Base-by-base conservation (phyloP, 306 rosid genomes). In the Cucumis cinereus region DNA sequence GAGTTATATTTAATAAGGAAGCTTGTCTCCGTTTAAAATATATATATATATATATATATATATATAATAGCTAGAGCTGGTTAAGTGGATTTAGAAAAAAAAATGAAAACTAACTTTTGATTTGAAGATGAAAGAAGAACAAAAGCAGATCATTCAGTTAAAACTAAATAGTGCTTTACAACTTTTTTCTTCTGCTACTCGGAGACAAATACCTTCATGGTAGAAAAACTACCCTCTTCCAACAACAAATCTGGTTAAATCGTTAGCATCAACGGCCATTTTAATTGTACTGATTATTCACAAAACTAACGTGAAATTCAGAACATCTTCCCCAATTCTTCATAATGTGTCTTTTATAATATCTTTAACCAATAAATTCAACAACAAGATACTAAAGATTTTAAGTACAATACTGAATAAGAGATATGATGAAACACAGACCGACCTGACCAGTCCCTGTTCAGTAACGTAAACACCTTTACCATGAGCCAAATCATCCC, bases 401-500 rank as follows among this genome's bases (percentile, higher is more conserved):
- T 10, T 59, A 67, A 13, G 54, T 54, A 74, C 20, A 55, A 15
- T 13, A 71, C 38, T 57, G 75, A 68, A 4, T 24, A 77, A 26
- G 22, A 4, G 24, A 23, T 17, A 73, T n/a, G 63, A 33, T 19
- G 58, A 75, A 30, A 52, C 16, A 12, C 38, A 64, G 45, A 81
- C 92, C 76, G 86, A 94, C 97, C 99, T 94, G 88, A 92, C 92
- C 17, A 94, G 86, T 33, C 87, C 93, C 71, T 74, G 76, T 36
- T 83, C 79, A 50, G 91, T 86, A 77, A 84, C 88, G 80, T 78
- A 94, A 68, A 92, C 95, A 58, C 99, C 99, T 86, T 87, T 94
- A 12, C 99, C 99, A 50, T 94, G 99, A 64, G 97, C 96, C 88
- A 87, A 78, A 85, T 94, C 99, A 88, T 94, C 97, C 99, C 99